These are phyloP conservation scores for Zychaea mexicana DNA, from an alignment of 371 early-diverging fungal genomes.

Conservation along the genomic window DNA sequence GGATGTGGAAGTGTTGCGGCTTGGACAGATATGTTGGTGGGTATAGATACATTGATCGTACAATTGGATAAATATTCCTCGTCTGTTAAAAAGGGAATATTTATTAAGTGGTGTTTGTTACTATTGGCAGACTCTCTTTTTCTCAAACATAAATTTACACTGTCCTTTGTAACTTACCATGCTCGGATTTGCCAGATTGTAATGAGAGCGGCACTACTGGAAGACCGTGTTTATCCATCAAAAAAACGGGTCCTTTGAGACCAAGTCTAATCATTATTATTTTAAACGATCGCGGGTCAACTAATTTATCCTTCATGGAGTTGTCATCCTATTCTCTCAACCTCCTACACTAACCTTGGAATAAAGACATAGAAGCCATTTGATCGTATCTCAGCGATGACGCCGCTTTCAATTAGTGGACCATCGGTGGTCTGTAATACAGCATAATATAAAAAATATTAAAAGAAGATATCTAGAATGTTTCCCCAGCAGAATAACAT, in stretches of 20 bases:
- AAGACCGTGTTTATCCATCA: constrained; percentile 60
- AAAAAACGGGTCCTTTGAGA: constrained; percentile 69
- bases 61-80: constrained; percentile 34
- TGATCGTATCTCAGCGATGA: constrained; percentile 76
- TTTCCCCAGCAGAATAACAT: background rate
- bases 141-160: no score
- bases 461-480: no score
- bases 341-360: constrained; percentile 51
- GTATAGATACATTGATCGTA: constrained; percentile 15
- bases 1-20: constrained; percentile 34
- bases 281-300: no score
- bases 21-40: constrained; percentile 15
- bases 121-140: no score
- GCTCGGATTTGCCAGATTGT: constrained; percentile 46
- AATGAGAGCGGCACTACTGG: constrained; percentile 60
- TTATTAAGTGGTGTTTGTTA: background rate
- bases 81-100: constrained; percentile 9
- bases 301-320: background rate
- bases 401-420: constrained; percentile 61
- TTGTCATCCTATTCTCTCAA: background rate
- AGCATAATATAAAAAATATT: background rate
- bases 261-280: constrained; percentile 43
- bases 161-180: constrained; percentile 33
- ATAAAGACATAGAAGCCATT: constrained; percentile 78
- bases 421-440: constrained; percentile 26